Base-by-base conservation (phyloP, 2,329 filamentous ascomycete species). In the Blastomyces silverae region DNA sequence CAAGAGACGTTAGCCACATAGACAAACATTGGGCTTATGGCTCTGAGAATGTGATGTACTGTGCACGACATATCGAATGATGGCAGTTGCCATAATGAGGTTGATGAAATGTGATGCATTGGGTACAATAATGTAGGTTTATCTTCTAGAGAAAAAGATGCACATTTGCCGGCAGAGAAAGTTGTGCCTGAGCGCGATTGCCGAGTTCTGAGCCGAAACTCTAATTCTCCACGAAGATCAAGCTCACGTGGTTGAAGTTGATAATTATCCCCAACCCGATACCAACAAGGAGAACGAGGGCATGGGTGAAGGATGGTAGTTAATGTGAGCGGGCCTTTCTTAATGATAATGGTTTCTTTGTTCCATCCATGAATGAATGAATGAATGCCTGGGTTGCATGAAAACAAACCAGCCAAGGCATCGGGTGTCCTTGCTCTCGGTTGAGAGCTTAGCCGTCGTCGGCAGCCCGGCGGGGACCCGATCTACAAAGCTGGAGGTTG, bases 151-250 rank as follows among this genome's bases (percentile, higher is more conserved):
- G 3, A 31, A 31, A 8, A 37, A 37, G 34, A 37, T 6, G 34
- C 31, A 34, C 6, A 34, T 37, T 37, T 39, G 3, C 37, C 37
- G 37, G 37, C 37, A 39, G 44, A 20, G 7, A 46, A 6, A 17
- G 44, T n/a, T 20, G 31, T 39, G 37, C 37, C 37, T 13, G 37
- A 46, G 20, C 0, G 44, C 42, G 44, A 20, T 61, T 61, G 17
- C 58, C 58, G 58, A 61, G 44, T 50, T 61, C 15, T 48, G 44
- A 61, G 58, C 58, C 58, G 58, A 61, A 60, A 61, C 58, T 48
- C 15, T 20, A 50, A 61, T 31, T 61, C 25, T 61, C 57, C 42
- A 17, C n/a, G 7, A 42, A 5, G 5, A 13, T 13, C 25, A 11
- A 22, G 13, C 10, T 15, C 55, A 57, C 55, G 55, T 57, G 55